Base-by-base conservation (phyloP, 2,329 filamentous ascomycete species). In the Ramularia collo-cygni region DNA sequence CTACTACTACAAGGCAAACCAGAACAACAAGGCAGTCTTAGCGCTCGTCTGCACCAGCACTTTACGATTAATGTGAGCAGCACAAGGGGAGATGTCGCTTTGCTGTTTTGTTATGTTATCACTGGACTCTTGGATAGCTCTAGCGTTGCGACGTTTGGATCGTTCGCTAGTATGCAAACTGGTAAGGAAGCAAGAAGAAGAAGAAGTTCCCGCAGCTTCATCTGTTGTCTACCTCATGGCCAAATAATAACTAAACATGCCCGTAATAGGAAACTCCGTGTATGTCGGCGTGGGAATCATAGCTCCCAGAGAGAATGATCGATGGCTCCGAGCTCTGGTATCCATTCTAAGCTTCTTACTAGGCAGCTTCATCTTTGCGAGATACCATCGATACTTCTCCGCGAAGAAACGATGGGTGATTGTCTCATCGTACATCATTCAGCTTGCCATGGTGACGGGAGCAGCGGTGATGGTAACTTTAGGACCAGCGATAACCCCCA, bases 111-210 rank as follows among this genome's bases (percentile, higher is more conserved):
- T 63, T 89, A 88, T 59, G 65, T 85, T 48, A 81, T 88, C 57
- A 89, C 85, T 0, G 85, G 85, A 3, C 67, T 90, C 8, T 72
- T 87, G 6, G 85, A 90, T 63, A 85, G 81, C 62, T 79, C 82
- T 2, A 79, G 83, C 2, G 82, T 85, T 33, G 81, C 79, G 42
- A 82, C 83, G 29, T 89, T 83, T 80, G 82, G 83, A 9, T 81
- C 81, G 2, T 90, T 90, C 53, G 83, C 87, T 28, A 85, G 80
- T 53, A 89, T 89, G 84, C 85, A 89, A 58, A 89, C 84, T 21
- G 83, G 83, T 76, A 55, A 48, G 67, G n/a, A n/a, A n/a, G n/a
- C n/a, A n/a, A n/a, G n/a, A n/a, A n/a, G n/a, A n/a, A n/a, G n/a
- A n/a, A n/a, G n/a, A n/a, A n/a, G n/a, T n/a, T n/a, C n/a, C n/a